These are phyloP conservation scores for Candida bentonensis DNA, from an alignment of 805 yeast species.

Conservation along the genomic window DNA sequence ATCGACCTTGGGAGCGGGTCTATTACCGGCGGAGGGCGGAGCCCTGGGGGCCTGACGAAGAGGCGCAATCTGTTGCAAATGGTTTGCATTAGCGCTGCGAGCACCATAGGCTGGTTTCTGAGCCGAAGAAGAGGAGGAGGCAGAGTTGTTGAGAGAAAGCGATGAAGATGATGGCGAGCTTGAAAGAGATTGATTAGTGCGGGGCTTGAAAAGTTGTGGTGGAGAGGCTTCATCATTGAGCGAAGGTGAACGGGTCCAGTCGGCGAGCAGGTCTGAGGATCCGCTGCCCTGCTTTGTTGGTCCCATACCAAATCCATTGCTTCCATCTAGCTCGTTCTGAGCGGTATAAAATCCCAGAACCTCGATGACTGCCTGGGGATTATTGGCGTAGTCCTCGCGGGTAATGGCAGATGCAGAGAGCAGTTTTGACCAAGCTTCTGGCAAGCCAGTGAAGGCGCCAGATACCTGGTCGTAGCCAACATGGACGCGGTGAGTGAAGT, in stretches of 20 bases:
- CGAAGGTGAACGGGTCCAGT: background rate
- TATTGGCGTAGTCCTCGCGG: constrained; percentile 72
- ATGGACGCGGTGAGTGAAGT: constrained; percentile 90
- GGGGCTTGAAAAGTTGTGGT: background rate
- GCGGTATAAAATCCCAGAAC: constrained; percentile 62
- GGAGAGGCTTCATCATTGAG: background rate
- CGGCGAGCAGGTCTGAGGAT: background rate
- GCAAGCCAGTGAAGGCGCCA: constrained; percentile 85
- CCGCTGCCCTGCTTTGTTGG: constrained; percentile 2
- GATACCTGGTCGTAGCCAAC: constrained; percentile 78
- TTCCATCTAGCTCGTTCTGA: constrained; percentile 12
- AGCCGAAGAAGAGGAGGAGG: too few species aligned
- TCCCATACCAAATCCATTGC: constrained; percentile 4
- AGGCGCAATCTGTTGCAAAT: constrained; percentile 15
- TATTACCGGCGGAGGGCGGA: constrained; percentile 6
- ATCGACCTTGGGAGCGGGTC: constrained; percentile 4
- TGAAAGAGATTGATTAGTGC: constrained; percentile 2
- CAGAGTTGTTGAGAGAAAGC: background rate
- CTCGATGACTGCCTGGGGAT: constrained; percentile 90
- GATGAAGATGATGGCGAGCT: background rate
- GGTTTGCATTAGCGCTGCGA: constrained; percentile 11
- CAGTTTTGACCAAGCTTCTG: constrained; percentile 81
- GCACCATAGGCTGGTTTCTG: constrained; percentile 5
- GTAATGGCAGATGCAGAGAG: constrained; percentile 79
- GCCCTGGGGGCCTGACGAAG: constrained; percentile 12